Evolutionary conservation across 805 yeast species (phyloP), one percentile per base, ranked within the genome.

Genomic region (Wickerhamomyces xylosicus): DNA sequence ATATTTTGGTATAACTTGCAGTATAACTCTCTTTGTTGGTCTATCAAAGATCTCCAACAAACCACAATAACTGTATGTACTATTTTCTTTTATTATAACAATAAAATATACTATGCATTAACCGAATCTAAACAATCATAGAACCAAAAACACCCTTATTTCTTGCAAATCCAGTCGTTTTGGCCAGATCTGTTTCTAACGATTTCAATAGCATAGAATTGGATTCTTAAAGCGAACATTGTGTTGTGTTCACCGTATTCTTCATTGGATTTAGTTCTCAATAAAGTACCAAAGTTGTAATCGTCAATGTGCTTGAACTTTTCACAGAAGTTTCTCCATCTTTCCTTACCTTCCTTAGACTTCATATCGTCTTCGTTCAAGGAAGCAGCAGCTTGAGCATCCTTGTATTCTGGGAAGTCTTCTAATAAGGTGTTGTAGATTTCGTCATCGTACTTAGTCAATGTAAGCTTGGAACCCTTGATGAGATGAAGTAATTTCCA

Each of bases 151-250:
- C n/a, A n/a, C n/a, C 19, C 18, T 32, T 46, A 43, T 34, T 65
- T 58, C 44, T 64, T 63, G 41, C 58, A 62, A 40, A 77, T 71
- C 98, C 98, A 92, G 64, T 92, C 95, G 64, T 92, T 92, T 53
- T 84, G 71, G 29, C 95, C 95, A 47, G 72, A 72, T 60, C 78
- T 84, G 67, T 92, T 92, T 72, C 98, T 82, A 44, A 85, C 86
- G 47, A 92, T 82, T 68, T 92, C 98, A 56, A 87, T 73, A 40
- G 96, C 96, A 53, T 89, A 84, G 59, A 92, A 92, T 65, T 92
- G 97, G 57, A 90, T 76, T 66, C 97, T 79, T 42, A 90, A 92
- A 10, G 70, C 95, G 52, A 92, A 90, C 38, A 87, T 83, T 35
- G 97, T 85, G 42, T 81, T 77, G 35, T 77, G 74, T 64, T 90